Percentiles rank a stretch among this genome's conserved stretches.
Evolutionary conservation across 768 basidiomycete genomes (phyloP).

Genomic region (Lactarius sp.): DNA sequence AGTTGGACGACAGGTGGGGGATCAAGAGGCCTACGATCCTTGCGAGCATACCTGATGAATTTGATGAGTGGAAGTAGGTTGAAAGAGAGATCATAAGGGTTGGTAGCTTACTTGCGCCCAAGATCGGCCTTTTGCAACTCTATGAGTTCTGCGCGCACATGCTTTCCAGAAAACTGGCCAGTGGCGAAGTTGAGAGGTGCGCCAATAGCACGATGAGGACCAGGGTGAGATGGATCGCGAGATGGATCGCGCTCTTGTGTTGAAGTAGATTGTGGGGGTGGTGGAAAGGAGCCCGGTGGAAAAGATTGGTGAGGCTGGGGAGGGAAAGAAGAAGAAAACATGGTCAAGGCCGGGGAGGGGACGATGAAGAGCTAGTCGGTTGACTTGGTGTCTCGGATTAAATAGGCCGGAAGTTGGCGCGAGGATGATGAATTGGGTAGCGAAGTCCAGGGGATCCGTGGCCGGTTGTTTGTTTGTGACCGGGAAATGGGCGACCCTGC

Average conservation of each 20-base stretch:
- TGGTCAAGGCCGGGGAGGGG: constrained; percentile 11
- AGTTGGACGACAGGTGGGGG: constrained; percentile 30
- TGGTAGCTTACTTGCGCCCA: constrained; percentile 31
- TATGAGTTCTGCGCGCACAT: constrained; percentile 28
- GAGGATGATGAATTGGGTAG: constrained; percentile 10
- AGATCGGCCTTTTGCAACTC: constrained; percentile 34
- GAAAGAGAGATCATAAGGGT: neutral
- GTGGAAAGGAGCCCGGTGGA: constrained; percentile 3
- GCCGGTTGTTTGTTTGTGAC: constrained; percentile 4
- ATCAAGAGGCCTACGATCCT: constrained; percentile 29
- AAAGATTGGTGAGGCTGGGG: constrained; percentile 5
- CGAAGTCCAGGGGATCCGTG: constrained; percentile 1
- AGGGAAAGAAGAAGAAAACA: constrained; percentile 16
- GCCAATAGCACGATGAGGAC: constrained; percentile 26
- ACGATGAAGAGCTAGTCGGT: neutral
- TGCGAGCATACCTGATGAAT: constrained; percentile 26
- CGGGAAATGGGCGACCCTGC: constrained; percentile 13
- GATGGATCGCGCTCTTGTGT: constrained; percentile 13
- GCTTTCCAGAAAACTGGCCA: constrained; percentile 32
- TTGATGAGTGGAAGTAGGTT: neutral
- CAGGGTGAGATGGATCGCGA: constrained; percentile 9
- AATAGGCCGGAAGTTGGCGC: constrained; percentile 23
- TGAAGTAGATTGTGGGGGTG: constrained; percentile 1
- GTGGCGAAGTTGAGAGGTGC: constrained; percentile 28
- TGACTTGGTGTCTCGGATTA: constrained; percentile 8